phyloP scores from a whole-genome alignment of 192 early-diverging fungal genomes.

The Coemansia interrupta region DNA sequence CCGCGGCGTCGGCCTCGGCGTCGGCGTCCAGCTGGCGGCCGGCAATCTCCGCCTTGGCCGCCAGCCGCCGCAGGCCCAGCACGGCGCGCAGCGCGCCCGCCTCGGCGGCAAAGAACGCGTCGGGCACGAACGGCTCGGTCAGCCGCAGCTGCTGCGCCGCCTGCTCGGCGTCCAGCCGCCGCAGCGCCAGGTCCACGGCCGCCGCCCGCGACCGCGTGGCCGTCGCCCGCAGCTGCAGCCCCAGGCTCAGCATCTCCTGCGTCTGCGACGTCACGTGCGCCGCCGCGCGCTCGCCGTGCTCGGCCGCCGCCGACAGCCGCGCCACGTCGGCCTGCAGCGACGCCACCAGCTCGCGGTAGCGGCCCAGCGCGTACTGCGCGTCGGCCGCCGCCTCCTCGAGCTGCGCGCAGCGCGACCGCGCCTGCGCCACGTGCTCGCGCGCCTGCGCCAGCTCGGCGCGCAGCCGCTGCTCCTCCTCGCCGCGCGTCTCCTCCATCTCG shows the following conservation, averaged over 20 bases:
- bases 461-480: conserved; percentile 82
- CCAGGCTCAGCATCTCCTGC: conserved; percentile 78
- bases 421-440: conserved; percentile 57
- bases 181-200: conserved; percentile 86
- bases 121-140: conserved; percentile 76
- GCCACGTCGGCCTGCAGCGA: conserved; percentile 75
- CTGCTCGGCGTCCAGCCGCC: conserved; percentile 81
- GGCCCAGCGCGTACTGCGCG: conserved; percentile 77
- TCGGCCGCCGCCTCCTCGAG: conserved; percentile 81
- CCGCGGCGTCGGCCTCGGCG: conserved; percentile 12
- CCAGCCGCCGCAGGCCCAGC: conserved; percentile 74
- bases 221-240: conserved; percentile 75
- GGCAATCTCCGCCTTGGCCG: conserved; percentile 77
- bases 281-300: conserved; percentile 58
- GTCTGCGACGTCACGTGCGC: conserved; percentile 61
- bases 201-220: conserved; percentile 82
- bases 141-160: conserved; percentile 63
- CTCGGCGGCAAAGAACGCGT: conserved; percentile 77
- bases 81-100: conserved; percentile 70
- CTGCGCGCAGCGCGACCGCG: conserved; percentile 58
- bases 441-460: conserved; percentile 74
- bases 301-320: conserved; percentile 62
- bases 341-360: conserved; percentile 80
- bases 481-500: conserved; percentile 89
- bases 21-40: conserved; percentile 70